Percentiles rank a stretch among this genome's conserved stretches.
Conservation (phyloP, 2,329 filamentous ascomycete species). For the Fusarium odoratissimum region DNA sequence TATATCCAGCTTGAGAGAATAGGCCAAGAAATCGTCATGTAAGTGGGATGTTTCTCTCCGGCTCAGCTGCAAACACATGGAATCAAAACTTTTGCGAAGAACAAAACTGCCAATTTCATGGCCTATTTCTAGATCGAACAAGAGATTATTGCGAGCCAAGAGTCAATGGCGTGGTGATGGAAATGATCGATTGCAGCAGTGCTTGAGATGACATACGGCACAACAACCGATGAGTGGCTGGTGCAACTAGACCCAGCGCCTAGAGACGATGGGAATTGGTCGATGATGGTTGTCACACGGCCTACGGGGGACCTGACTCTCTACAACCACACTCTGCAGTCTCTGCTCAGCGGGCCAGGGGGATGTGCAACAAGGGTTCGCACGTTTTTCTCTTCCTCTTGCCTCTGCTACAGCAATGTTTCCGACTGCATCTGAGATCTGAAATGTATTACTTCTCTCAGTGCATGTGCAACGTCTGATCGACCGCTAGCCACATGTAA, state of each 20-base stretch:
- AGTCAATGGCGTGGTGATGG: constrained; percentile 42
- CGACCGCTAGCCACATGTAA: constrained; percentile 37
- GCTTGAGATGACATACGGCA: constrained; percentile 25
- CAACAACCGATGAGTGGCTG: constrained; percentile 36
- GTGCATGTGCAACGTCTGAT: constrained; percentile 41
- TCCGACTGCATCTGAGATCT: constrained; percentile 34
- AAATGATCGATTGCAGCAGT: constrained; percentile 38
- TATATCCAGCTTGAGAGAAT: constrained; percentile 15
- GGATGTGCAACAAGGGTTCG: constrained; percentile 42
- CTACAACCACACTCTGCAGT: constrained; percentile 27
- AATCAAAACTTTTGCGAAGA: constrained; percentile 10
- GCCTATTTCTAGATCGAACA: constrained; percentile 13
- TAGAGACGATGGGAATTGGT: constrained; percentile 41
- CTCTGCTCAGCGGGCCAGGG: constrained; percentile 35
- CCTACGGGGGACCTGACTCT: constrained; percentile 19
- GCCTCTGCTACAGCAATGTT: constrained; percentile 14
- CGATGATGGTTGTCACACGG: constrained; percentile 29
- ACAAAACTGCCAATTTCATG: constrained; percentile 18
- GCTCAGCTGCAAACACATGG: constrained; percentile 11
- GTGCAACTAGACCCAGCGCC: constrained; percentile 41
- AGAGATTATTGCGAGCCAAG: constrained; percentile 35
- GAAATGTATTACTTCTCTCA: constrained; percentile 17
- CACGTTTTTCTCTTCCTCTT: constrained; percentile 27
- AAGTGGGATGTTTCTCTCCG: constrained; percentile 36
- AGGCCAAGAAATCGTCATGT: constrained; percentile 27